Evolutionary conservation across 495 filamentous ascomycete species (phyloP).

Genomic region (Jackrogersella multiformis): DNA sequence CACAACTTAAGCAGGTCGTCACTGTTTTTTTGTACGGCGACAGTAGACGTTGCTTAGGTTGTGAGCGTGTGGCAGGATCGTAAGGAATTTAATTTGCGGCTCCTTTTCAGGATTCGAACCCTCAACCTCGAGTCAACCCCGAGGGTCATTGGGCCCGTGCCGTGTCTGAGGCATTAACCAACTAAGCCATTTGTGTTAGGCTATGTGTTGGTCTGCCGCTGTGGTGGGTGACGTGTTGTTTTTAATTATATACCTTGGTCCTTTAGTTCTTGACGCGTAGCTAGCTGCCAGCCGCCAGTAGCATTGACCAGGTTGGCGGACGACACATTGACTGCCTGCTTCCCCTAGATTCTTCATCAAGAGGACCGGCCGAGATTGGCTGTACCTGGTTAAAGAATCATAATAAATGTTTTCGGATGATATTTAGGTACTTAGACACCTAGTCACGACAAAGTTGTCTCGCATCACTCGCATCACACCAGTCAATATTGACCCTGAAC

Average conservation of each 20-base stretch:
- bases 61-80: slow-evolving; percentile 1
- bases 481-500: too few relatives aligned
- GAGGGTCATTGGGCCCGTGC: neutral
- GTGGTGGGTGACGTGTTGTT: neutral
- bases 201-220: neutral
- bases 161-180: slow-evolving; percentile 3
- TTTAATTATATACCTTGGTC: neutral
- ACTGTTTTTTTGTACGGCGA: neutral
- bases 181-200: neutral
- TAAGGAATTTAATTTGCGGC: slow-evolving; percentile 17
- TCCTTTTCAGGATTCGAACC: slow-evolving; percentile 19
- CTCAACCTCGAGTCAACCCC: neutral
- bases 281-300: neutral
- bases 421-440: too few relatives aligned
- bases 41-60: neutral
- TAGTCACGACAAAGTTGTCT: too few relatives aligned
- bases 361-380: too few relatives aligned
- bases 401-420: too few relatives aligned
- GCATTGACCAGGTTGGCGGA: slow-evolving; percentile 1
- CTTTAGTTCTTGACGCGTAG: too few relatives aligned
- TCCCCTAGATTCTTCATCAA: too few relatives aligned
- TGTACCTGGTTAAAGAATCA: too few relatives aligned
- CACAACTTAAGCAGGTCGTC: neutral
- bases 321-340: neutral
- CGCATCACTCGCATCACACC: too few relatives aligned